These are phyloP conservation scores for Colletotrichum camelliae DNA, from an alignment of 2,329 filamentous ascomycete genomes.

Conservation along the genomic window DNA sequence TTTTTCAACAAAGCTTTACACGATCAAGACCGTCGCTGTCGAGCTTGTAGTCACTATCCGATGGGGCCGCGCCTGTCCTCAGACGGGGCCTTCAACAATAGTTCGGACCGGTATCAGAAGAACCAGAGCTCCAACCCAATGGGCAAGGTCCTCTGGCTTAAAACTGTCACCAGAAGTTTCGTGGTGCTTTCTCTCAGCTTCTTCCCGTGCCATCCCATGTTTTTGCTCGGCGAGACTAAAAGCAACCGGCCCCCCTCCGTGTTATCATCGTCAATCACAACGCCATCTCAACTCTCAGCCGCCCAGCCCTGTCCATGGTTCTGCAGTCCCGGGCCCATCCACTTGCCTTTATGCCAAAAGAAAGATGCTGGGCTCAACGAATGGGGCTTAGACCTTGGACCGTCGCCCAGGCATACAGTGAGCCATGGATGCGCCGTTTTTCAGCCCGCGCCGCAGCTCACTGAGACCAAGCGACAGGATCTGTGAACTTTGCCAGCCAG, in stretches of 20 bases:
- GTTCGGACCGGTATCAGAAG: background rate
- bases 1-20: background rate
- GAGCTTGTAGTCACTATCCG: background rate
- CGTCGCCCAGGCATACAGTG: background rate
- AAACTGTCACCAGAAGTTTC: background rate
- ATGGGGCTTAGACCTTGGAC: background rate
- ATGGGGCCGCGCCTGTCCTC: background rate
- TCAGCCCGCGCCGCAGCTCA: background rate
- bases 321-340: background rate
- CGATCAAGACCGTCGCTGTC: background rate
- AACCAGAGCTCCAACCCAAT: background rate
- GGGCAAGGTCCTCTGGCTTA: background rate
- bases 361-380: background rate
- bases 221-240: background rate
- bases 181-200: background rate
- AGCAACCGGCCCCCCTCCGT: background rate
- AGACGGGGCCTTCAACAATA: background rate
- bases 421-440: background rate
- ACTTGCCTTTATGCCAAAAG: background rate
- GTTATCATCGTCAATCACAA: background rate
- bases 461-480: background rate
- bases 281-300: background rate
- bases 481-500: background rate
- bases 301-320: background rate
- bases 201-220: constrained; percentile 6